These are phyloP conservation scores for Juglanconis juglandina DNA, from an alignment of 2,329 filamentous ascomycete species.

Conservation along the genomic window DNA sequence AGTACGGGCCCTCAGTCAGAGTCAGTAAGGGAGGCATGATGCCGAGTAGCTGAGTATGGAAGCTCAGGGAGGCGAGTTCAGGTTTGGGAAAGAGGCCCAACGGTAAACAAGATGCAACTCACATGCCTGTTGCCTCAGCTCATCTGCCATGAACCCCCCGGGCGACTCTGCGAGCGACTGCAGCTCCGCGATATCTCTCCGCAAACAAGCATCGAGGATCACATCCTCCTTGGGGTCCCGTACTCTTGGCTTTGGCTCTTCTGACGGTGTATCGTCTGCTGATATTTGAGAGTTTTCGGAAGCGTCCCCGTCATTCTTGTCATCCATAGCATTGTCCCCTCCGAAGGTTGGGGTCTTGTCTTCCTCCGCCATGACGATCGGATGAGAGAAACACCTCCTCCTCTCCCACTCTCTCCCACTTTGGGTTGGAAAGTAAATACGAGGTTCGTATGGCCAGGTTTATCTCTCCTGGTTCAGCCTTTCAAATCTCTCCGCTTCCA, in stretches of 20 bases:
- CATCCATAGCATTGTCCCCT: neutral
- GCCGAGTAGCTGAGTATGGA: no score
- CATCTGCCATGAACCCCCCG: constrained; percentile 66
- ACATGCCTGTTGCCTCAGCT: constrained; percentile 74
- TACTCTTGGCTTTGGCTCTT: neutral
- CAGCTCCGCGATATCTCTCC: constrained; percentile 54
- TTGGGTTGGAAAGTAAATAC: neutral
- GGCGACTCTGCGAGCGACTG: constrained; percentile 56
- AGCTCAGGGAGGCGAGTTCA: no score
- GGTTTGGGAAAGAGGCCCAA: neutral
- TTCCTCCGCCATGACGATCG: constrained; percentile 1
- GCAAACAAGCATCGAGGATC: constrained; percentile 59
- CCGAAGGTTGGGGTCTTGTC: neutral
- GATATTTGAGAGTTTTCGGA: neutral
- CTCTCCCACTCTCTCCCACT: neutral
- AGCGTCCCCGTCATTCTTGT: neutral
- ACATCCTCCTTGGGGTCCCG: constrained; percentile 35
- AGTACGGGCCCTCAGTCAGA: constrained; percentile 56
- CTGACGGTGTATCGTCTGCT: neutral
- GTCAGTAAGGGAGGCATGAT: neutral
- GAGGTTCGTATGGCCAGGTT: neutral
- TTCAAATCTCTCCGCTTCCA: neutral
- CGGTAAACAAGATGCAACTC: constrained; percentile 37
- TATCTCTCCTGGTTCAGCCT: neutral
- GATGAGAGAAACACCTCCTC: neutral